These are phyloP conservation scores for Fusarium metavorans DNA, from an alignment of 2,329 filamentous ascomycete genomes.

Conservation along the genomic window DNA sequence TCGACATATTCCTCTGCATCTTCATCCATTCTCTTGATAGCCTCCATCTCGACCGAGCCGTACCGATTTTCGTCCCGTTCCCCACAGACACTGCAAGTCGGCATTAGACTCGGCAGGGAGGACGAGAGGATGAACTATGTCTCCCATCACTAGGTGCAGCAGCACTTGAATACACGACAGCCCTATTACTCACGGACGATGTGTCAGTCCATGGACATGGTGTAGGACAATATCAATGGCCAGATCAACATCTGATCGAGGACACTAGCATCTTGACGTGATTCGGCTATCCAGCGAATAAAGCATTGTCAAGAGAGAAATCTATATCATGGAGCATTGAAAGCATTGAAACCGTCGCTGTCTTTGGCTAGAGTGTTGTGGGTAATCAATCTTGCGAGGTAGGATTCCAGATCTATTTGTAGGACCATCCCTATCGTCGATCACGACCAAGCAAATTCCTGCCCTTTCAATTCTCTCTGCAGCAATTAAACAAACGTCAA, in stretches of 20 bases:
- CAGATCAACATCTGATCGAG: background rate
- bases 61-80: background rate
- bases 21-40: background rate
- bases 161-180: background rate
- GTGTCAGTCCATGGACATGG: background rate
- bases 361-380: background rate
- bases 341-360: background rate
- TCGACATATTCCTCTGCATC: background rate
- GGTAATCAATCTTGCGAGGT: background rate
- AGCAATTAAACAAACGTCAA: background rate
- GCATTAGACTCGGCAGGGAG: background rate
- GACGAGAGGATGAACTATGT: background rate
- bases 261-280: background rate
- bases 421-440: background rate
- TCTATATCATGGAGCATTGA: background rate
- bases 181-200: background rate
- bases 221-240: background rate
- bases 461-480: background rate
- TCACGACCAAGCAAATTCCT: background rate
- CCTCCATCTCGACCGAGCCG: background rate
- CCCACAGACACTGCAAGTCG: background rate
- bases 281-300: background rate
- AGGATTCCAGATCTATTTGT: constrained; percentile 4
- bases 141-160: background rate
- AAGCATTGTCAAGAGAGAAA: background rate